phyloP scores from a whole-genome alignment of 228 moss, liverwort and hornwort genomes.

The Sphagnum fallax region DNA sequence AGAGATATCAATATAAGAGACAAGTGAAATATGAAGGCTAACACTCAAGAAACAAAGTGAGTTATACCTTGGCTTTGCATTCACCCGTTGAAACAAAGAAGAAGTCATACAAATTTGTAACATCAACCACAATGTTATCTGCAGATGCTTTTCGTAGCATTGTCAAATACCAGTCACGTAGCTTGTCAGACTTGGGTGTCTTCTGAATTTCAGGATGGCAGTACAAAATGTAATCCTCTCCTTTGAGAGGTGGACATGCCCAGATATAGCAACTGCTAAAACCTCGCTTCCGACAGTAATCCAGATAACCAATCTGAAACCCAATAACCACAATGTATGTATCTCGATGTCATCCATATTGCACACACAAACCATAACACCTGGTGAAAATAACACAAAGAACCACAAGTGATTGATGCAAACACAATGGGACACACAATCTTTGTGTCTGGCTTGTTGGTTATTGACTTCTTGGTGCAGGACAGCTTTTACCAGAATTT shows the following conservation, averaged over 20 bases:
- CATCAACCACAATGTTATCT: conserved; percentile 95
- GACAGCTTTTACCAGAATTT: conserved; percentile 65
- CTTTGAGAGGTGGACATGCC: conserved; percentile 98
- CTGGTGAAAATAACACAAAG: no score
- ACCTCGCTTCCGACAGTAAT: conserved; percentile 87
- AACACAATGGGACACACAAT: no score
- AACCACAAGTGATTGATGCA: no score
- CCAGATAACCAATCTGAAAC: conserved; percentile 87
- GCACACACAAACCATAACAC: no score
- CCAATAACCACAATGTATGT: background rate
- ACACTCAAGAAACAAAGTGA: no score
- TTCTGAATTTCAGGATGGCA: conserved; percentile 99
- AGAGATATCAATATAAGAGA: no score
- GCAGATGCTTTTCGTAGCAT: conserved; percentile 93
- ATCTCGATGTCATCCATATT: no score
- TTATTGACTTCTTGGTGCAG: no score
- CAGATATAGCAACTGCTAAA: conserved; percentile 99
- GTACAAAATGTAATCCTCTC: conserved; percentile 96
- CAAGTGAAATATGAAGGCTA: no score
- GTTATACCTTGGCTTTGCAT: conserved; percentile 67
- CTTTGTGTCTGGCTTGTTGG: no score
- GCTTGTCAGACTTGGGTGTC: conserved; percentile 98
- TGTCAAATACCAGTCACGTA: conserved; percentile 97
- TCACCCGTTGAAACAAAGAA: conserved; percentile 90
- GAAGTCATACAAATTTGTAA: conserved; percentile 93